A percentile compares a stretch with the other conserved stretches of the same genome.
Conservation (phyloP, 2,329 filamentous ascomycete genomes). For the Neonectria ditissima region DNA sequence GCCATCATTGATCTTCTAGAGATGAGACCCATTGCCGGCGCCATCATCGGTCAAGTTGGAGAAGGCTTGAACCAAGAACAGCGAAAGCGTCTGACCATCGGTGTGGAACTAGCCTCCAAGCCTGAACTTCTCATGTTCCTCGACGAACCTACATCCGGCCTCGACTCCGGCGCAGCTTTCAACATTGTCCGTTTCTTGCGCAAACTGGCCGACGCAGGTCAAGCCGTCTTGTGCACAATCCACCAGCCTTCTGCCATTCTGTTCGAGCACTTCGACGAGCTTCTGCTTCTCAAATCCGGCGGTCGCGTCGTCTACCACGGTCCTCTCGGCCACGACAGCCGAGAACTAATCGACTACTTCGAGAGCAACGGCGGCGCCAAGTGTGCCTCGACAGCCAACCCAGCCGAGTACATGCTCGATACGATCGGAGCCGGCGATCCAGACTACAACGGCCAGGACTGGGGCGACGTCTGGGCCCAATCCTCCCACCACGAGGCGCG, state of each 20-base stretch:
- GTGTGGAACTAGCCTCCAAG: conserved; percentile 67
- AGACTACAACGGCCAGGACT: conserved; percentile 70
- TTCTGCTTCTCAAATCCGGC: conserved; percentile 65
- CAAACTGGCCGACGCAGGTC: conserved; percentile 69
- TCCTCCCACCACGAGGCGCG: conserved; percentile 62
- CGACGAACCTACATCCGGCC: conserved; percentile 71
- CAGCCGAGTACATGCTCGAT: conserved; percentile 68
- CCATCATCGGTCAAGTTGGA: conserved; percentile 70
- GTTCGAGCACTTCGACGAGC: conserved; percentile 68
- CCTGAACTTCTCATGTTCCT: conserved; percentile 72
- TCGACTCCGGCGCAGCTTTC: conserved; percentile 69
- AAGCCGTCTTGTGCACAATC: conserved; percentile 71
- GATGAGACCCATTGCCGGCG: conserved; percentile 74
- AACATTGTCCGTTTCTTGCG: conserved; percentile 72
- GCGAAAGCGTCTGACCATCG: conserved; percentile 67
- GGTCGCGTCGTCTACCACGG: conserved; percentile 67
- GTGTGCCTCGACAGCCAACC: conserved; percentile 62
- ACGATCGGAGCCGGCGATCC: conserved; percentile 72
- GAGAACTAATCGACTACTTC: conserved; percentile 64
- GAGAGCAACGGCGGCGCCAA: conserved; percentile 60
- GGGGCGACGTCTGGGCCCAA: conserved; percentile 70
- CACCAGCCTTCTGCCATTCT: conserved; percentile 69
- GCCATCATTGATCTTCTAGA: conserved; percentile 76
- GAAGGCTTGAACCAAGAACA: conserved; percentile 72
- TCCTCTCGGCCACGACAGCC: conserved; percentile 62